Percentiles rank a stretch among this genome's conserved stretches.
Evolutionary conservation across 192 early-diverging fungal species (phyloP).

Genomic region (Linnemannia schmuckeri): DNA sequence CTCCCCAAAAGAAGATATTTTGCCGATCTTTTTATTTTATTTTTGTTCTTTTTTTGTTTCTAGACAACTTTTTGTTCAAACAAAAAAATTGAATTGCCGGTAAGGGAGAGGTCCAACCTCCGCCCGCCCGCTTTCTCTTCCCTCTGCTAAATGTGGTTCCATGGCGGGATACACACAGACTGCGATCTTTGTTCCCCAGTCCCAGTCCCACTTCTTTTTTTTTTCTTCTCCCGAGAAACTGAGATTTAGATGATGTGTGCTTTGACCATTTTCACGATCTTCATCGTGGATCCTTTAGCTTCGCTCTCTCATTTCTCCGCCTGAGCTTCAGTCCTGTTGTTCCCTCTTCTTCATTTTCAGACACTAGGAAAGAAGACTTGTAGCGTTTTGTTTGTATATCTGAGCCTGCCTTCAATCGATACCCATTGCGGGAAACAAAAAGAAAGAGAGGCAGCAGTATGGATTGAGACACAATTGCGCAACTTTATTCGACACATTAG

Average conservation of each 20-base stretch:
- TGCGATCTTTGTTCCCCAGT: not conserved
- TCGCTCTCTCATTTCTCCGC: not conserved
- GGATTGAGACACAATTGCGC: no score
- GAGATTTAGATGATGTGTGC: not conserved
- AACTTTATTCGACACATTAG: no score
- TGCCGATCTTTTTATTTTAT: slow-evolving; percentile 7
- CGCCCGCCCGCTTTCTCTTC: not conserved
- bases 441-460: no score
- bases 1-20: not conserved
- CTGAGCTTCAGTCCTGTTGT: not conserved
- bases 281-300: not conserved
- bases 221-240: not conserved
- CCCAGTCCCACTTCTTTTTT: not conserved
- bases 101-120: not conserved
- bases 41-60: slow-evolving; percentile 10
- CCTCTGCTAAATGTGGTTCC: not conserved
- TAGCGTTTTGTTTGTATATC: no score
- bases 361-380: no score
- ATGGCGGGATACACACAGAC: not conserved
- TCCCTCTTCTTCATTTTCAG: not conserved
- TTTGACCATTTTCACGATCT: not conserved
- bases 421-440: no score
- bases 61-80: not conserved
- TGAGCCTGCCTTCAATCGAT: no score
- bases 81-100: slow-evolving; percentile 7